Conservation (phyloP, 306 rosid species). For the Quillaja saponaria region DNA sequence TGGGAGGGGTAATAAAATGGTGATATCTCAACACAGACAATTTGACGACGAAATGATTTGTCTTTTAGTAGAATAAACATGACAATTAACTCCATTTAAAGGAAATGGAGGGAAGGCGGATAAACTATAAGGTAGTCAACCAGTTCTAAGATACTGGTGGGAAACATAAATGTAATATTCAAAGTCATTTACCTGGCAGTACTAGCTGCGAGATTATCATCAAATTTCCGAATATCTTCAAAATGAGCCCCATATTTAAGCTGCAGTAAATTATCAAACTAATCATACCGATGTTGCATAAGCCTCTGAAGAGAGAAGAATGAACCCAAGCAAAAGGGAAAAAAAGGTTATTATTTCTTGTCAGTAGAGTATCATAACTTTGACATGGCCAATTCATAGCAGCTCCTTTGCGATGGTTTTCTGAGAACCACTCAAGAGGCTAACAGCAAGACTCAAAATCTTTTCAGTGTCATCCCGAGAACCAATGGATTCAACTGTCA, state of each 20-base stretch:
- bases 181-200: constrained; percentile 48
- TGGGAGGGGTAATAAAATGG: no score
- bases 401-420: constrained; percentile 52
- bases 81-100: not conserved
- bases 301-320: constrained; percentile 16
- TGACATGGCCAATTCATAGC: constrained; percentile 40
- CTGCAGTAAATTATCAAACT: constrained; percentile 53
- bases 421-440: constrained; percentile 70
- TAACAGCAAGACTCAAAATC: constrained; percentile 58
- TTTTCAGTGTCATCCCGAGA: constrained; percentile 55
- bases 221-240: constrained; percentile 61
- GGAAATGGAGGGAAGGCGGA: not conserved
- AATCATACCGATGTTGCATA: constrained; percentile 36
- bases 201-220: constrained; percentile 21
- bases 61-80: no score
- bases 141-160: constrained; percentile 12
- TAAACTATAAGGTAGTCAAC: constrained; percentile 3
- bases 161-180: not conserved
- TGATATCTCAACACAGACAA: not conserved
- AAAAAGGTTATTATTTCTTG: constrained; percentile 10
- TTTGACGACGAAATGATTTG: not conserved
- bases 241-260: constrained; percentile 49
- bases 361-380: constrained; percentile 54
- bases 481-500: constrained; percentile 48
- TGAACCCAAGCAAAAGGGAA: constrained; percentile 9